Evolutionary conservation across 2,329 filamentous ascomycete species (phyloP).

Genomic region (Lecanicillium sp.): DNA sequence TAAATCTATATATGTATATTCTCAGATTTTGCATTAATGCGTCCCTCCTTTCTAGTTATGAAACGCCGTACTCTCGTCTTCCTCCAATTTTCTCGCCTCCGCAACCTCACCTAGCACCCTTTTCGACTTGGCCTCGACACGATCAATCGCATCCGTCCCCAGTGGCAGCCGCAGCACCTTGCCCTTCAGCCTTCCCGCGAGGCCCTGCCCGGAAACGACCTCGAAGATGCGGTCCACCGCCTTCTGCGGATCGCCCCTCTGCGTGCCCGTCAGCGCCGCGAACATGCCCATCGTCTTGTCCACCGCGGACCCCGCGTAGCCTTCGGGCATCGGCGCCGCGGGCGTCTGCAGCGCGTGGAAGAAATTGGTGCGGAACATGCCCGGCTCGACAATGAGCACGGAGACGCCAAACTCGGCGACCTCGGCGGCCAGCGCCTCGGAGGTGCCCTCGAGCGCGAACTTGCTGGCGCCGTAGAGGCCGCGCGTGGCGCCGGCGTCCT

Average conservation of each 20-base stretch:
- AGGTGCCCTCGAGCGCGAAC: constrained; percentile 35
- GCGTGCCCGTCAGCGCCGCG: constrained; percentile 22
- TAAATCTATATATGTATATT: no score
- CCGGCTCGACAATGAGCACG: constrained; percentile 42
- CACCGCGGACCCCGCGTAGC: constrained; percentile 21
- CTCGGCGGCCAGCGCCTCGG: constrained; percentile 37
- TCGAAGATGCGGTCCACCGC: constrained; percentile 46
- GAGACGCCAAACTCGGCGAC: constrained; percentile 37
- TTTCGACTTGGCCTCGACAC: background rate
- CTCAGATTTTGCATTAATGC: background rate
- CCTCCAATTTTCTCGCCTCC: background rate
- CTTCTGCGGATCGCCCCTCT: constrained; percentile 43
- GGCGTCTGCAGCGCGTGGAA: constrained; percentile 21
- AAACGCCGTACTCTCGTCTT: background rate
- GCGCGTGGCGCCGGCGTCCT: constrained; percentile 30
- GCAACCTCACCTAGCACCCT: background rate
- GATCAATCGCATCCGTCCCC: background rate
- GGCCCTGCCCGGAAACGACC: constrained; percentile 40
- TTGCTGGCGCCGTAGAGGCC: constrained; percentile 43
- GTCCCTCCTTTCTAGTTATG: background rate
- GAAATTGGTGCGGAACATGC: constrained; percentile 45
- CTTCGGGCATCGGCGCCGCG: constrained; percentile 30
- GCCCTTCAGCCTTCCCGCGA: constrained; percentile 13
- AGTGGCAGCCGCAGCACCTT: constrained; percentile 1
- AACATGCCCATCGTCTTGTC: constrained; percentile 26